phyloP scores from a whole-genome alignment of 805 yeast species.

The Priceomyces carsonii region DNA sequence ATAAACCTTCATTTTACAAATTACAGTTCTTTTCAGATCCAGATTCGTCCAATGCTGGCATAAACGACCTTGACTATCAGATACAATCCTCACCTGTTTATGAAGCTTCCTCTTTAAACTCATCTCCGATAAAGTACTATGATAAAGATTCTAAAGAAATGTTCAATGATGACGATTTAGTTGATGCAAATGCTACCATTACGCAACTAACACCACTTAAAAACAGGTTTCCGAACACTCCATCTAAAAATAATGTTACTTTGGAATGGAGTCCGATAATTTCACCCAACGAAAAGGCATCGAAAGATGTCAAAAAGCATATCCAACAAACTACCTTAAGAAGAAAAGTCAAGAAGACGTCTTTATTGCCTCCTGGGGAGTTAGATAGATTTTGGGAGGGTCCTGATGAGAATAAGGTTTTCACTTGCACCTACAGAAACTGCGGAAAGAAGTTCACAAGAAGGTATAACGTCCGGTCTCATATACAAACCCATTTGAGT shows the following conservation, averaged over 20 bases:
- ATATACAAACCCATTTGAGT: conserved; percentile 92
- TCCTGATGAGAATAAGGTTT: conserved; percentile 70
- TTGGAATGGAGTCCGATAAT: conserved; percentile 49
- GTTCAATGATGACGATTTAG: conserved; percentile 28
- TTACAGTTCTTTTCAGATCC: conserved; percentile 43
- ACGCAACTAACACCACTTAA: conserved; percentile 42
- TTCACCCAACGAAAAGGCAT: conserved; percentile 32
- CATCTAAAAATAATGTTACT: conserved; percentile 30
- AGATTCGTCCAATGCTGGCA: conserved; percentile 5
- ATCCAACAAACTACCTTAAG: conserved; percentile 49
- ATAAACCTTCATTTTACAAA: conserved; percentile 30
- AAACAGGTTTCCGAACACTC: conserved; percentile 33
- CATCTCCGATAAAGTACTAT: conserved; percentile 32
- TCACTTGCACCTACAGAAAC: conserved; percentile 68
- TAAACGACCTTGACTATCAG: conserved; percentile 4
- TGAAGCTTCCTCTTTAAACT: conserved; percentile 21
- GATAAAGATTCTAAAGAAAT: conserved; percentile 20
- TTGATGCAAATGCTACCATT: conserved; percentile 42
- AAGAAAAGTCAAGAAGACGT: conserved; percentile 52
- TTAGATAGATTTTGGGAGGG: conserved; percentile 82
- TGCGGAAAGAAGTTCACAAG: conserved; percentile 87
- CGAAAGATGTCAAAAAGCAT: conserved; percentile 22
- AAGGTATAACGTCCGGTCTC: conserved; percentile 90
- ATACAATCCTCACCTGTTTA: conserved; percentile 25
- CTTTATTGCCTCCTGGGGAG: conserved; percentile 86